These are phyloP conservation scores for Sugiyamaella japonica DNA, from an alignment of 1,139 yeast species.

Conservation along the genomic window DNA sequence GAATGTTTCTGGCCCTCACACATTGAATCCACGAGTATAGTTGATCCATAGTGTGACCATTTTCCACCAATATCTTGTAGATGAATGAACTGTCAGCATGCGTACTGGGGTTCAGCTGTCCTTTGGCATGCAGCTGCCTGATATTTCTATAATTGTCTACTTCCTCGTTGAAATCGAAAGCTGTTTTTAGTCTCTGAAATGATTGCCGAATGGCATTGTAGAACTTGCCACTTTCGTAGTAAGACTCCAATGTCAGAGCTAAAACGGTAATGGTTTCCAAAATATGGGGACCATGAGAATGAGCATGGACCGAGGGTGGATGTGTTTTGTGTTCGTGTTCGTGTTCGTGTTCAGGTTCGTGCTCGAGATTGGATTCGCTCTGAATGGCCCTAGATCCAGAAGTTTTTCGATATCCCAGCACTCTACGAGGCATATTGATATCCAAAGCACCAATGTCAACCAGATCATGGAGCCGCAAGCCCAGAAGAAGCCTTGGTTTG, in stretches of 20 bases:
- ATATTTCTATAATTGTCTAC: conserved; percentile 2
- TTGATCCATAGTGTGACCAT: conserved; percentile 25
- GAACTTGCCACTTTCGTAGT: neutral
- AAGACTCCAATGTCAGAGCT: conserved; percentile 16
- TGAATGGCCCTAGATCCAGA: neutral
- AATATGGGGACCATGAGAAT: conserved; percentile 6
- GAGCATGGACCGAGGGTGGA: too few species aligned
- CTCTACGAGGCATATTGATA: conserved; percentile 4
- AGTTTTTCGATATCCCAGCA: neutral
- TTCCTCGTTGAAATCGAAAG: conserved; percentile 1
- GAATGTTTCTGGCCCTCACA: conserved; percentile 24
- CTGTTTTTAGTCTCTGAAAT: neutral
- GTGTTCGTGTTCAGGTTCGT: too few species aligned
- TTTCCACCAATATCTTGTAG: conserved; percentile 15
- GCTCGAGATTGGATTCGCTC: neutral
- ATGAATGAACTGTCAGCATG: conserved; percentile 11
- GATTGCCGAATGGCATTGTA: neutral
- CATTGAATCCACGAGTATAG: conserved; percentile 32
- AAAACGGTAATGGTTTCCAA: conserved; percentile 22
- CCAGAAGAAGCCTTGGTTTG: neutral
- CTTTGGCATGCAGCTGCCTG: neutral
- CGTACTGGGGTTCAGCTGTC: neutral
- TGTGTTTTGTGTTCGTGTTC: too few species aligned
- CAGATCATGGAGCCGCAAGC: conserved; percentile 11
- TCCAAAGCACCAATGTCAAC: conserved; percentile 8